Percentiles rank a stretch among this genome's conserved stretches.
Conservation (phyloP, 1,139 yeast species). For the Pneumocystis jirovecii region DNA sequence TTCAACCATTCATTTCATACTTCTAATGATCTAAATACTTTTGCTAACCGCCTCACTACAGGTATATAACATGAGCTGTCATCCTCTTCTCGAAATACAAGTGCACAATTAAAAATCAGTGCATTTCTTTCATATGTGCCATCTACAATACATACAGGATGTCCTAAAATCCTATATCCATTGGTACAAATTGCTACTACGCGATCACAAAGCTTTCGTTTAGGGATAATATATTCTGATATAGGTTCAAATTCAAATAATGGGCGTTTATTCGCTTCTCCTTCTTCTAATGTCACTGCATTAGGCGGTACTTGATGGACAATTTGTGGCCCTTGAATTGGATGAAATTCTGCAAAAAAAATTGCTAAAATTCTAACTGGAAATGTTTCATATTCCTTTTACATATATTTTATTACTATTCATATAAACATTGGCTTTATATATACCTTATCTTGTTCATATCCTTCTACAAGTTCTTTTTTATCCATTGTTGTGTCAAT, state of each 20-base stretch:
- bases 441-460: not conserved
- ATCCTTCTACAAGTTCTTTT: not conserved
- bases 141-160: conserved; percentile 70
- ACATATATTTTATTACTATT: not conserved
- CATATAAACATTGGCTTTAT: not conserved
- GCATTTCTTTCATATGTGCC: conserved; percentile 73
- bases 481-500: not conserved
- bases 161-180: conserved; percentile 65
- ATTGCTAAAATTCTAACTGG: conserved; percentile 64
- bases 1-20: conserved; percentile 49
- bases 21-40: conserved; percentile 78
- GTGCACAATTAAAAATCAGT: conserved; percentile 81
- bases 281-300: conserved; percentile 30
- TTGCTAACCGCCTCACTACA: conserved; percentile 68
- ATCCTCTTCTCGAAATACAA: conserved; percentile 71
- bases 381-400: not conserved
- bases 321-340: conserved; percentile 90
- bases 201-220: conserved; percentile 75
- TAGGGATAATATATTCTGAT: conserved; percentile 84
- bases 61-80: conserved; percentile 79
- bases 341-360: conserved; percentile 85
- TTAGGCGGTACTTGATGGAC: conserved; percentile 78
- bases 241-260: conserved; percentile 71
- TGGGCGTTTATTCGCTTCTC: conserved; percentile 29
- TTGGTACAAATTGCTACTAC: conserved; percentile 60